A percentile compares a stretch with the other conserved stretches of the same genome.
These are phyloP conservation scores for Syncephalis fuscata DNA, from an alignment of 371 early-diverging fungal species.

Conservation along the genomic window DNA sequence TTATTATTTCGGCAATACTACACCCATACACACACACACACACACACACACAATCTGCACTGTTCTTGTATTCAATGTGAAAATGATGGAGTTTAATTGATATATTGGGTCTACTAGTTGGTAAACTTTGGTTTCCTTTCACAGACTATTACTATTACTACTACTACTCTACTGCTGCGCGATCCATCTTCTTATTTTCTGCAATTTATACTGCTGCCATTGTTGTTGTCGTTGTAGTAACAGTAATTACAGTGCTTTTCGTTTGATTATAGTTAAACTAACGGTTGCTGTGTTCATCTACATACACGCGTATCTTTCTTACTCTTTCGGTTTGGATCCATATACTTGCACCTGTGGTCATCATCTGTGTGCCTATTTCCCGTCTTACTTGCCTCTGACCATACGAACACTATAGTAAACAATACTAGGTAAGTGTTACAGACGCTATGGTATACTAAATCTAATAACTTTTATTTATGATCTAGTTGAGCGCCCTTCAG, in stretches of 20 bases:
- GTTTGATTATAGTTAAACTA: not conserved
- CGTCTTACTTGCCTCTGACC: too few relatives aligned
- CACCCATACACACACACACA: too few relatives aligned
- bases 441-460: too few relatives aligned
- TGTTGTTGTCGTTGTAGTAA: not conserved
- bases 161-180: not conserved
- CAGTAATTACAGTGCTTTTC: conserved; percentile 1
- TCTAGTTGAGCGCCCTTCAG: too few relatives aligned
- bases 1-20: too few relatives aligned
- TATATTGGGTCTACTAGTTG: not conserved
- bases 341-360: not conserved
- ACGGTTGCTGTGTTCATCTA: not conserved
- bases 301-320: not conserved
- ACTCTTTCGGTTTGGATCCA: not conserved
- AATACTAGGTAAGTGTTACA: too few relatives aligned
- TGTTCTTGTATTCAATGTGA: too few relatives aligned
- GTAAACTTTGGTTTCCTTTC: not conserved
- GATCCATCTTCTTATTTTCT: not conserved
- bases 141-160: not conserved
- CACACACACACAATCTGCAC: too few relatives aligned
- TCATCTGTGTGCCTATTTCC: not conserved
- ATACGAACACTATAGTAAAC: too few relatives aligned
- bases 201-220: not conserved
- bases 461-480: too few relatives aligned
- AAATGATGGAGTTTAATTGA: too few relatives aligned